Conservation (phyloP, 305 asterid species). For the Stenogyne calaminthoides region DNA sequence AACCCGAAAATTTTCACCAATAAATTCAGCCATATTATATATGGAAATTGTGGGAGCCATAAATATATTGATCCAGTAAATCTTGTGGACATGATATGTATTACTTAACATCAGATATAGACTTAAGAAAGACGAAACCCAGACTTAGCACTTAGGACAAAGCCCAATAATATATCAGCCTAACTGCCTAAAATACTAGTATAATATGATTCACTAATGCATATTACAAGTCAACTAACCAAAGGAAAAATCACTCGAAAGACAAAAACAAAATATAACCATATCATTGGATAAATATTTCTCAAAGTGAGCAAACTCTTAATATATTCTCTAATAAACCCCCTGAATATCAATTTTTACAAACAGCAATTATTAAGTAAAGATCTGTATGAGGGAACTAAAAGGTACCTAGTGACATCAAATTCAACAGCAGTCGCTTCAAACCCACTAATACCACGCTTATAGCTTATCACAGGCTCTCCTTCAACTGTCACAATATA, state of each 20-base stretch:
- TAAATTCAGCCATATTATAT: neutral
- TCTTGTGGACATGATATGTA: neutral
- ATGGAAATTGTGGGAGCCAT: neutral
- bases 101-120: slow-evolving; percentile 9
- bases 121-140: neutral
- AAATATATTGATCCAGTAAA: neutral
- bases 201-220: slow-evolving; percentile 5
- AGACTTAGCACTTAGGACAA: neutral
- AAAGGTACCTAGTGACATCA: slow-evolving; percentile 73
- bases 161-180: neutral
- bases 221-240: slow-evolving; percentile 18
- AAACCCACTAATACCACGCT: slow-evolving; percentile 83
- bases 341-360: neutral
- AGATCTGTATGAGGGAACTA: neutral
- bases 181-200: slow-evolving; percentile 1
- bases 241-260: neutral
- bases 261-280: neutral
- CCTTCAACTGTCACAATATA: slow-evolving; percentile 89
- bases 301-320: slow-evolving; percentile 15
- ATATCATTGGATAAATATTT: neutral
- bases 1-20: neutral
- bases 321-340: neutral
- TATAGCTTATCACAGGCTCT: slow-evolving; percentile 92
- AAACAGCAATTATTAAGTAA: neutral
- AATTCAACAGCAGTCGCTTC: slow-evolving; percentile 96